Evolutionary conservation across 208 protist genomes (phyloP).

Genomic region (Acanthamoeba divionensis): DNA sequence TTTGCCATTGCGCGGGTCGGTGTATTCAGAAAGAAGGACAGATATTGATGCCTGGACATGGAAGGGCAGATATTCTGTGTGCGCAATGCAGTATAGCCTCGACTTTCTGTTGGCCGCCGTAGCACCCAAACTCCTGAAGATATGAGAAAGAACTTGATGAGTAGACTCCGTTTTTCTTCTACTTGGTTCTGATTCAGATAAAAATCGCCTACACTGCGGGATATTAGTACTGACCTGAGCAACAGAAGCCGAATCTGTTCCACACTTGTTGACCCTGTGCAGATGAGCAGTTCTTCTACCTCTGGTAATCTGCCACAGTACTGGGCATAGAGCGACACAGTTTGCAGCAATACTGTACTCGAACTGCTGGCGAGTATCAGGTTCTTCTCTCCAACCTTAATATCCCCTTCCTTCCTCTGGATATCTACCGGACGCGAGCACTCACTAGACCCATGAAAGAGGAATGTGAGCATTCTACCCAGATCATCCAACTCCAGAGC

Average conservation of each 20-base stretch:
- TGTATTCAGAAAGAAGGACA: neutral
- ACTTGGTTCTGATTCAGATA: too few species aligned
- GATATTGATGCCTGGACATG: neutral
- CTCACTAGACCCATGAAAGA: neutral
- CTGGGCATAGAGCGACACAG: conserved; percentile 27
- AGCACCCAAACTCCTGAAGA: conserved; percentile 11
- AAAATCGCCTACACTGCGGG: too few species aligned
- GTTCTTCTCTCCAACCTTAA: conserved; percentile 3
- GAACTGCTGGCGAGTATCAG: neutral
- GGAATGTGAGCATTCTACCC: neutral
- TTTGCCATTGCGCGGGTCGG: neutral
- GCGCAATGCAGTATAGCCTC: conserved; percentile 18
- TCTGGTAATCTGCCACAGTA: neutral
- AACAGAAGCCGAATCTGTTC: conserved; percentile 1
- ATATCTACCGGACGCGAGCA: neutral
- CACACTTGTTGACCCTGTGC: neutral
- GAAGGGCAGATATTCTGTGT: conserved; percentile 25
- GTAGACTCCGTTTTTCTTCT: too few species aligned
- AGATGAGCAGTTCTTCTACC: conserved; percentile 40
- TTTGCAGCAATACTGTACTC: neutral
- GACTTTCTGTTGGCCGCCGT: neutral
- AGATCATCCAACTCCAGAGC: too few species aligned
- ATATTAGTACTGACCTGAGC: too few species aligned
- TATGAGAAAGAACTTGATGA: too few species aligned
- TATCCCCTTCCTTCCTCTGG: neutral